Conservation (phyloP, 2,329 filamentous ascomycete species). For the Claviceps cyperi region DNA sequence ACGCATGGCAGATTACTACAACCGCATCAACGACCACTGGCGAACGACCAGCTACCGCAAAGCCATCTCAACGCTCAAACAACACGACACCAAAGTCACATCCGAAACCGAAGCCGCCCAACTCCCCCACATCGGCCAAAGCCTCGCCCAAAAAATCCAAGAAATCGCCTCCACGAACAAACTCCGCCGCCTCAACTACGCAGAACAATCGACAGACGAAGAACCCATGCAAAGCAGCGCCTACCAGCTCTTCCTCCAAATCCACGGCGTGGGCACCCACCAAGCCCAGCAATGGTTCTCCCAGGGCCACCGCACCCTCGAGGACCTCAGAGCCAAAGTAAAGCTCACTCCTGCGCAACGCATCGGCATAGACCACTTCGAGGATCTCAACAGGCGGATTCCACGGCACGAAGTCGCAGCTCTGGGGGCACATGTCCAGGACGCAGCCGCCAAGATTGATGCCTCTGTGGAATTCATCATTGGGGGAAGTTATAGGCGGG, state of each 20-base stretch:
- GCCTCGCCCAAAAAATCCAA: slow-evolving; percentile 73
- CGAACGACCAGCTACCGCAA: slow-evolving; percentile 61
- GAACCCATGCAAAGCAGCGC: slow-evolving; percentile 48
- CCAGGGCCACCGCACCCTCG: slow-evolving; percentile 58
- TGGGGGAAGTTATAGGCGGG: slow-evolving; percentile 74
- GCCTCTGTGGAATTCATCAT: slow-evolving; percentile 53
- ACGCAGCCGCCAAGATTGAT: slow-evolving; percentile 46
- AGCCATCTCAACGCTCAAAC: slow-evolving; percentile 58
- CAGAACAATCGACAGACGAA: slow-evolving; percentile 25
- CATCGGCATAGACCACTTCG: slow-evolving; percentile 65
- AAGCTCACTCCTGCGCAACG: slow-evolving; percentile 54
- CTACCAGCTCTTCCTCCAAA: slow-evolving; percentile 55
- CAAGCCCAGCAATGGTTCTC: slow-evolving; percentile 65
- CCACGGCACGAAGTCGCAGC: slow-evolving; percentile 60
- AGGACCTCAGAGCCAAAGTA: slow-evolving; percentile 50
- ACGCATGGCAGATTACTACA: slow-evolving; percentile 68
- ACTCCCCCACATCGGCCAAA: slow-evolving; percentile 54
- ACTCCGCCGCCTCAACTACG: slow-evolving; percentile 57
- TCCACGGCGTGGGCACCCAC: slow-evolving; percentile 63
- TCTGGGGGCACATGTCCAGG: slow-evolving; percentile 50
- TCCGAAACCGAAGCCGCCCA: slow-evolving; percentile 54
- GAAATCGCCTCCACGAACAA: slow-evolving; percentile 68
- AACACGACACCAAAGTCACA: slow-evolving; percentile 46
- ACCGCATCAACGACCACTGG: slow-evolving; percentile 62
- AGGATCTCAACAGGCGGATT: slow-evolving; percentile 67